Conservation (phyloP, 1,139 yeast species). For the Lodderomyces metapsilosis region DNA sequence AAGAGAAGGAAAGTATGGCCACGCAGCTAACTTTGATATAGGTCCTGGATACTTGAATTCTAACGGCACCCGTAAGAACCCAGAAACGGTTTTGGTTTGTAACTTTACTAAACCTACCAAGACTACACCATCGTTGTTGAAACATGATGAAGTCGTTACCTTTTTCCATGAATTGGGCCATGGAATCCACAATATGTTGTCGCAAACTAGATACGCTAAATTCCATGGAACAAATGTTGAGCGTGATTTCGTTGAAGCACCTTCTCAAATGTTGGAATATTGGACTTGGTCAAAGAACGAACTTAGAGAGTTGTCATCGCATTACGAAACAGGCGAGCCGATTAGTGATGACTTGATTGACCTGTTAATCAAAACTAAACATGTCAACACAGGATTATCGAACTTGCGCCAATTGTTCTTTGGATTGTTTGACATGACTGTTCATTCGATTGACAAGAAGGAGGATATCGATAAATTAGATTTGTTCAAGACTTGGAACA, state of each 20-base stretch:
- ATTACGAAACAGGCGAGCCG: constrained; percentile 60
- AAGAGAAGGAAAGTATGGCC: constrained; percentile 81
- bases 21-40: constrained; percentile 79
- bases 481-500: constrained; percentile 60
- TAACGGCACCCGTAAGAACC: constrained; percentile 54
- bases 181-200: constrained; percentile 77
- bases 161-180: constrained; percentile 91
- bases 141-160: constrained; percentile 77
- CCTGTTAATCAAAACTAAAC: constrained; percentile 63
- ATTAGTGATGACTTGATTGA: constrained; percentile 59
- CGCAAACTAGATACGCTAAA: constrained; percentile 60
- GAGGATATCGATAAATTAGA: constrained; percentile 42
- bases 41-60: constrained; percentile 56
- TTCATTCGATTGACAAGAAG: constrained; percentile 55
- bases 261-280: constrained; percentile 85
- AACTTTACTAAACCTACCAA: constrained; percentile 77
- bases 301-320: constrained; percentile 59
- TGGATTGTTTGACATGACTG: constrained; percentile 70
- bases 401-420: constrained; percentile 76
- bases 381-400: constrained; percentile 71
- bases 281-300: constrained; percentile 80
- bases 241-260: constrained; percentile 87
- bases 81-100: constrained; percentile 79
- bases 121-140: constrained; percentile 70
- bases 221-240: constrained; percentile 78